Conservation (phyloP, 768 basidiomycete genomes). For the Heimioporus sp. region DNA sequence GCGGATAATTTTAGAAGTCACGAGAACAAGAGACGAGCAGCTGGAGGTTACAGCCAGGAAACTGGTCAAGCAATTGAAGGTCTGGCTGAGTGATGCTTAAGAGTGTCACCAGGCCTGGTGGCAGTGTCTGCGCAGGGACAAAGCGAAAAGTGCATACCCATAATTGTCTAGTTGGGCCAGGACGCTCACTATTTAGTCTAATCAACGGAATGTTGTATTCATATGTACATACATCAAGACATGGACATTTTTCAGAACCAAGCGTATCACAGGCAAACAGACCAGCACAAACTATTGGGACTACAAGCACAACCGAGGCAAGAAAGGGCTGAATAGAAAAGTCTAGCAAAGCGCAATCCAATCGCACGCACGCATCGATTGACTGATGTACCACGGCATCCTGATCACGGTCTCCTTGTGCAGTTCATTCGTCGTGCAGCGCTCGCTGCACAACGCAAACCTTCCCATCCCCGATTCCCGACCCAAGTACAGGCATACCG, state of each 20-base stretch:
- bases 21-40: conserved; percentile 49
- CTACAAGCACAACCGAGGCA: too few relatives aligned
- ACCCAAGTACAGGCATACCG: conserved; percentile 22
- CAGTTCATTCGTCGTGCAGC: conserved; percentile 17
- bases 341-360: conserved; percentile 8
- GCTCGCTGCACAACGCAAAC: conserved; percentile 21
- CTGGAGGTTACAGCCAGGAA: conserved; percentile 55
- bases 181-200: too few relatives aligned
- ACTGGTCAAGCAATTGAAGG: conserved; percentile 47
- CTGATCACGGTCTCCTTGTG: conserved; percentile 25
- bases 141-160: too few relatives aligned
- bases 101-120: not conserved
- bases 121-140: too few relatives aligned
- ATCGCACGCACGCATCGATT: conserved; percentile 19
- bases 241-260: too few relatives aligned
- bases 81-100: conserved; percentile 35
- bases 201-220: too few relatives aligned
- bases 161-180: too few relatives aligned
- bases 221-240: too few relatives aligned
- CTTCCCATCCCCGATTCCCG: conserved; percentile 20
- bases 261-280: too few relatives aligned
- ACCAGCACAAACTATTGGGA: too few relatives aligned
- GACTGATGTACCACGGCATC: conserved; percentile 20
- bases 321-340: not conserved
- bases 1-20: conserved; percentile 55